Evolutionary conservation across 2,329 filamentous ascomycete species (phyloP), one percentile per base, ranked within the genome.

Genomic region (Westerdykella aurantiaca): DNA sequence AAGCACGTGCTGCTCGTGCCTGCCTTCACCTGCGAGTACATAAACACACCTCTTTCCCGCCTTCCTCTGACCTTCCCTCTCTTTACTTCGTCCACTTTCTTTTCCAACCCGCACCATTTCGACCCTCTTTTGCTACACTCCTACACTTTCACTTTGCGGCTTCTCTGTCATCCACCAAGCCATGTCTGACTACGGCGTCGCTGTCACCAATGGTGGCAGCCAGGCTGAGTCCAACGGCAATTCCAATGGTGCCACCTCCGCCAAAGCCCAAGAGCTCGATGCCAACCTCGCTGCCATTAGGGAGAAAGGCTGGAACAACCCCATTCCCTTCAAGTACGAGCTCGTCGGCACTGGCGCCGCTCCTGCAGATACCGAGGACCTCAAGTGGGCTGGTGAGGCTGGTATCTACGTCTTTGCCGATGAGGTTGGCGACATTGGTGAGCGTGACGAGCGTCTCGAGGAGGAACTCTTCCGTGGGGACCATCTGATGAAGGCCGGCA

Each of bases 381-480:
- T 40, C 3, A 34, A 37, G 3, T 81, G 73, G 79, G 71, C 73
- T 41, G 71, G 72, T 31, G 78, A 78, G 43, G 83, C 81, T n/a
- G 69, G 63, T 0, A 74, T 85, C 35, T 97, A 97, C 56, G 80
- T 90, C 58, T 97, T 86, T 85, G 76, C 82, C 14, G 88, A 89
- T 10, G 88, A 95, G 2, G 86, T 78, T 53, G 93, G 91, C 2
- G 91, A 97, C 34, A 74, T 98, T 42, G 91, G 85, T 6, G 89
- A 89, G 0, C 73, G 72, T 39, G 78, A 83, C 42, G 72, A 77
- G 0, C 78, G 81, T 38, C 78, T 98, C 0, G 91, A 97, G 71
- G 55, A 76, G 6, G 72, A 84, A 55, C 79, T 98, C 6, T 98
- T 94, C 43, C 74, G 78, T 0, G 69, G 71, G 5, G 72, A 78